These are phyloP conservation scores for Neobulgaria alba DNA, from an alignment of 2,329 filamentous ascomycete genomes.

Conservation along the genomic window DNA sequence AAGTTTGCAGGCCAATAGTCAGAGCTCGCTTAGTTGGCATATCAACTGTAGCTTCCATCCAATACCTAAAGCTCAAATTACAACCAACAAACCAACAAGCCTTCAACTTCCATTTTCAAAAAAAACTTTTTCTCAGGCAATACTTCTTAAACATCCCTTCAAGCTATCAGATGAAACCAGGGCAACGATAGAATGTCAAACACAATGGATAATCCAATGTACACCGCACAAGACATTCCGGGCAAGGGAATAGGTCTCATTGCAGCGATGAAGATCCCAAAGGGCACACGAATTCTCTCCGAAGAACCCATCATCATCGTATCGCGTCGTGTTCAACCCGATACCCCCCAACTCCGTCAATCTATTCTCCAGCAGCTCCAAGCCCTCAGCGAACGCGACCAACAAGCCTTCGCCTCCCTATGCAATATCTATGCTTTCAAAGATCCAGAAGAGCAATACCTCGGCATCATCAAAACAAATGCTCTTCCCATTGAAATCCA, in stretches of 20 bases:
- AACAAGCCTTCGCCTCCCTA: conserved; percentile 12
- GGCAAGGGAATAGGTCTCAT: conserved; percentile 35
- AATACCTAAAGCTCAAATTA: no score
- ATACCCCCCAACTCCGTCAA: not conserved
- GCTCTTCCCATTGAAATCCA: conserved; percentile 6
- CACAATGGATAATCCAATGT: conserved; percentile 10
- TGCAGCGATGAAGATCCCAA: conserved; percentile 30
- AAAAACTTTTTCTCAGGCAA: no score
- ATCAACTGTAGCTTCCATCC: no score
- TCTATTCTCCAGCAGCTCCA: conserved; percentile 9
- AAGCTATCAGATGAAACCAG: no score
- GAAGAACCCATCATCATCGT: conserved; percentile 33
- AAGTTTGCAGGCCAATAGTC: no score
- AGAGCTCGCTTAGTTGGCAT: no score
- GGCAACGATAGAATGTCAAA: no score
- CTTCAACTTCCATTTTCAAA: no score
- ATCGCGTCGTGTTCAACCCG: not conserved
- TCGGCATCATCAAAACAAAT: conserved; percentile 15
- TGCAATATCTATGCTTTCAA: conserved; percentile 5
- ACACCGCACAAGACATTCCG: conserved; percentile 18
- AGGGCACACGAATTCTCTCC: conserved; percentile 33
- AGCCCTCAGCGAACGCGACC: conserved; percentile 7
- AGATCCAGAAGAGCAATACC: conserved; percentile 6
- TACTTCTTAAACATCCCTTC: no score
- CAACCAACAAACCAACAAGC: no score